Conservation (phyloP, 1,284 basidiomycete species). For the Pterula multifida region DNA sequence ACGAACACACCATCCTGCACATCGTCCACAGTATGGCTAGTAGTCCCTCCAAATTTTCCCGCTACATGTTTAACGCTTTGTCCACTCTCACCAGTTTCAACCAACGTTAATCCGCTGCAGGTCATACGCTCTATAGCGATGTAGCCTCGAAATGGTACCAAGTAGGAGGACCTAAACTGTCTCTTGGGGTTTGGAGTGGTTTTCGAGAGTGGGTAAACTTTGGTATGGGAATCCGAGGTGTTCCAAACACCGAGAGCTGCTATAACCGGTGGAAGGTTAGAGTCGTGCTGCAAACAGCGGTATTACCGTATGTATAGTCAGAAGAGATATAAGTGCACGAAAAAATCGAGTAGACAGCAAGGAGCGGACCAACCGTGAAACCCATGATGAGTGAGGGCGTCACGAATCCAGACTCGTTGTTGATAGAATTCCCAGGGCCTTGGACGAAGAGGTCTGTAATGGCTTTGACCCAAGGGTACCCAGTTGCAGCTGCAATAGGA, state of each 20-base stretch:
- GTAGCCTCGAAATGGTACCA: slow-evolving; percentile 28
- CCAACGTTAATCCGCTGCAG: slow-evolving; percentile 15
- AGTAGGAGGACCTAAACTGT: slow-evolving; percentile 24
- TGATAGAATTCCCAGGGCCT: slow-evolving; percentile 11
- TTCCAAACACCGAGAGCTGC: slow-evolving; percentile 32
- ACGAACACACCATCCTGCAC: neutral
- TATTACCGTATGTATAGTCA: no score
- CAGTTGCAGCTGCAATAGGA: slow-evolving; percentile 25
- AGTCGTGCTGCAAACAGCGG: slow-evolving; percentile 31
- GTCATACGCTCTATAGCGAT: slow-evolving; percentile 27
- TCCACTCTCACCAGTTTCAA: no score
- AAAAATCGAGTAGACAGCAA: no score
- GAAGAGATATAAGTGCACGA: no score
- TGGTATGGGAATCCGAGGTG: slow-evolving; percentile 14
- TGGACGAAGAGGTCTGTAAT: slow-evolving; percentile 23
- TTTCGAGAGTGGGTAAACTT: slow-evolving; percentile 23
- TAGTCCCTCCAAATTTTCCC: neutral
- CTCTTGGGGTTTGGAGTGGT: slow-evolving; percentile 18
- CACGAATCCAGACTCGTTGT: slow-evolving; percentile 10
- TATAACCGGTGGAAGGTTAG: slow-evolving; percentile 29
- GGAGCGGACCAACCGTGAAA: slow-evolving; percentile 22
- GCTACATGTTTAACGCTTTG: neutral
- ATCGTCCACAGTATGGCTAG: neutral
- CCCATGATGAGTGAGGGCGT: slow-evolving; percentile 26
- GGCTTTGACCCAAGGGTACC: slow-evolving; percentile 28